Evolutionary conservation across 768 basidiomycete genomes (phyloP).

Genomic region (Mycena metata): DNA sequence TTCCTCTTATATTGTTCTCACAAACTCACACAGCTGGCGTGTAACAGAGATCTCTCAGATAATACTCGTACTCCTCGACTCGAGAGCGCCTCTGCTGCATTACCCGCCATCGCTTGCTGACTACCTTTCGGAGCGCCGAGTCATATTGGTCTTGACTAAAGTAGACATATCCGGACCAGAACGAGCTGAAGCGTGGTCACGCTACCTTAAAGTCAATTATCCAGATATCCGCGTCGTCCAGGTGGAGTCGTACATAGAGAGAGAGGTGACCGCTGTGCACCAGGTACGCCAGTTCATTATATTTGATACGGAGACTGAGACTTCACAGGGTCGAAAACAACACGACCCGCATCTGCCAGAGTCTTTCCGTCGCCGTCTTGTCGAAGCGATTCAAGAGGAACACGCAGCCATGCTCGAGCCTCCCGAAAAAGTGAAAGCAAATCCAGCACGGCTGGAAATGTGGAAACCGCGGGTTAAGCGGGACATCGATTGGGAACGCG

Average conservation of each 20-base stretch:
- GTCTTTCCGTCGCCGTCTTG: conserved; percentile 72
- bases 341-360: conserved; percentile 79
- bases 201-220: conserved; percentile 66
- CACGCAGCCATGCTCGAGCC: conserved; percentile 79
- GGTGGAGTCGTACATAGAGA: conserved; percentile 82
- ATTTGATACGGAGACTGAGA: not conserved
- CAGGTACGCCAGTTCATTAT: conserved; percentile 44
- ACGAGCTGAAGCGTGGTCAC: conserved; percentile 75
- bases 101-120: conserved; percentile 82
- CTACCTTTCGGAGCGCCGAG: conserved; percentile 68
- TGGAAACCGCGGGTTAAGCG: conserved; percentile 79
- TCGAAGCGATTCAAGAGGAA: conserved; percentile 72
- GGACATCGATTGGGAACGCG: conserved; percentile 81
- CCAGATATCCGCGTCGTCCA: conserved; percentile 74
- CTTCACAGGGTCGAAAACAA: conserved; percentile 52
- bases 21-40: conserved; percentile 75
- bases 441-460: conserved; percentile 60
- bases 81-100: conserved; percentile 90
- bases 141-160: conserved; percentile 89
- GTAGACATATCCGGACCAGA: conserved; percentile 84
- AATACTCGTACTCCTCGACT: conserved; percentile 88
- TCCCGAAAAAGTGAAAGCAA: conserved; percentile 67
- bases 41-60: conserved; percentile 94
- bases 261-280: conserved; percentile 52
- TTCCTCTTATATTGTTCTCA: conserved; percentile 30